phyloP scores from a whole-genome alignment of 2,329 filamentous ascomycete species.

The Colletotrichum tanaceti region DNA sequence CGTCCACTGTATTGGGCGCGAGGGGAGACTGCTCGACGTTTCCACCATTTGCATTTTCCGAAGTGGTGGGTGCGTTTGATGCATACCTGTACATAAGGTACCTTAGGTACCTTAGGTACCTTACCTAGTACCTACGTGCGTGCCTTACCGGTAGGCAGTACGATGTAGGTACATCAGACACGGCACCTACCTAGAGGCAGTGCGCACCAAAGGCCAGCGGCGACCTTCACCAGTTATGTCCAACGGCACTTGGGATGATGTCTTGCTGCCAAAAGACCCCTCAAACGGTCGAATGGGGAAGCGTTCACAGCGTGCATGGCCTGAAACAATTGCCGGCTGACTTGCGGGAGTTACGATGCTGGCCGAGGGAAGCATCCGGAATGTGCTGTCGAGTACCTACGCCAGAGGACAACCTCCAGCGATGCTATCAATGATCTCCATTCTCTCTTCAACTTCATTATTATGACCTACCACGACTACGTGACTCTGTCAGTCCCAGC shows the following conservation, averaged over 20 bases:
- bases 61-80: slow-evolving; percentile 12
- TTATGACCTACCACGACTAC: too few relatives aligned
- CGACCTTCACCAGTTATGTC: neutral
- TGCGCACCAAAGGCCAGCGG: neutral
- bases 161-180: too few relatives aligned
- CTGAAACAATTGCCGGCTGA: slow-evolving; percentile 33
- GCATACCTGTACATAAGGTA: neutral
- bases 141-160: too few relatives aligned
- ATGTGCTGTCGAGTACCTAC: neutral
- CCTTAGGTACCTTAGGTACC: too few relatives aligned
- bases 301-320: slow-evolving; percentile 25
- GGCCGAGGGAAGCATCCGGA: neutral
- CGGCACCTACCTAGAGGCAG: too few relatives aligned
- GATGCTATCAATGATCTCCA: neutral
- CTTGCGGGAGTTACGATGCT: slow-evolving; percentile 12
- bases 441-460: neutral
- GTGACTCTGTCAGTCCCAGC: neutral
- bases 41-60: slow-evolving; percentile 23
- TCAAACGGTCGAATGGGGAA: slow-evolving; percentile 30
- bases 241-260: slow-evolving; percentile 24
- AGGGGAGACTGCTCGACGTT: slow-evolving; percentile 12
- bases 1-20: slow-evolving; percentile 25
- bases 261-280: slow-evolving; percentile 24
- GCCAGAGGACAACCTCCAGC: neutral
- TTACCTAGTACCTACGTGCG: too few relatives aligned